Evolutionary conservation across 1,284 basidiomycete genomes (phyloP), one percentile per base, ranked within the genome.

Genomic region (Anthracocystis setariae): DNA sequence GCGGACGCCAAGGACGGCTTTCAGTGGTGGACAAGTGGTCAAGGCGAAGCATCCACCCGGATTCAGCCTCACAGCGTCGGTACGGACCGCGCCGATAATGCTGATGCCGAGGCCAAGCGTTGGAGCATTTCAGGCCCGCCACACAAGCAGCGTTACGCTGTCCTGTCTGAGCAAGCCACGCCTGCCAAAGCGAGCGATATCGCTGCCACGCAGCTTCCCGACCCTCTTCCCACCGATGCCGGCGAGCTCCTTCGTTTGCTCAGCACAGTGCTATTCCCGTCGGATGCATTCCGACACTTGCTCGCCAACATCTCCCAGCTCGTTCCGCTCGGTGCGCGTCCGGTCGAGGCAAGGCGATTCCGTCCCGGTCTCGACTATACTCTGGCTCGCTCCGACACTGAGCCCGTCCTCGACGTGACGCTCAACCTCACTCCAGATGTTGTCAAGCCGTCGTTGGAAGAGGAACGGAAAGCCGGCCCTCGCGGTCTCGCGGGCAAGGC

Each of bases 281-380:
- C 91, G 27, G 79, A 86, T n/a, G 90, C 93, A 17, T 98, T 97
- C 87, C 88, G 93, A 46, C 88, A 92, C 27, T 95, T 94, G 91
- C 85, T 98, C 37, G 87, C 89, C n/a, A 87, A 89, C 60, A 89
- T 97, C 44, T 90, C 91, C 43, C 87, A 87, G 39, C 83, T 97
- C 69, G 86, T 94, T 49, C 91, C 93, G 15, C 84, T 91, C 71
- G 87, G 89, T 13, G 89, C 91, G 82, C 85, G 88, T 8, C 76
- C 78, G 3, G 61, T 79, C 27, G 89, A 93, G 84, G 92, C 92
- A 50, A 87, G 95, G 68, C 86, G 95, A 44, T 96, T 98, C 85
- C 86, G 94, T 57, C 92, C 93, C 0, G 95, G 94, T 0, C 85
- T 98, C 73, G 94, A 98, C 84, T 98, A 98, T 83, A 96, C 94